Evolutionary conservation across 306 rosid genomes (phyloP).

Genomic region (Dalbergia cochinchinensis): DNA sequence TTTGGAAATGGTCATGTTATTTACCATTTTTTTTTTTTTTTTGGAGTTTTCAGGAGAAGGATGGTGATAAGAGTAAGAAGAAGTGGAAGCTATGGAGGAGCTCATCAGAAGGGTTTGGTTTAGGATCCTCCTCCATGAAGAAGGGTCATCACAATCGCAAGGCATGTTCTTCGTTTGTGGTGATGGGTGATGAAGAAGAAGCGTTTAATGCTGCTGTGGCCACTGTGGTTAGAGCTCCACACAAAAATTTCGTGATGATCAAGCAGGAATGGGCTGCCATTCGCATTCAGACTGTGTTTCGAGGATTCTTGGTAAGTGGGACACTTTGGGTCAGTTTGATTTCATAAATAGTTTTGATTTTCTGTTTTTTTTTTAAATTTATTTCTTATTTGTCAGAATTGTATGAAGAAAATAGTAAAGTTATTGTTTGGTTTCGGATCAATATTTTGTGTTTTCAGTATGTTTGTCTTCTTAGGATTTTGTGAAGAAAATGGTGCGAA

Average conservation of each 20-base stretch:
- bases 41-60: conserved; percentile 55
- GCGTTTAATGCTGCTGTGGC: conserved; percentile 78
- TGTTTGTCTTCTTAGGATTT: too few relatives aligned
- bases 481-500: too few relatives aligned
- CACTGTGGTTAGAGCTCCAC: conserved; percentile 74
- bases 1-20: conserved; percentile 17
- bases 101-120: conserved; percentile 65
- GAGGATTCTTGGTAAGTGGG: conserved; percentile 71
- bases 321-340: background rate
- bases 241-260: conserved; percentile 67
- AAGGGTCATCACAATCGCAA: conserved; percentile 46
- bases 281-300: conserved; percentile 80
- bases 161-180: conserved; percentile 46
- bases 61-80: conserved; percentile 69
- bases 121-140: conserved; percentile 55
- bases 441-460: too few relatives aligned
- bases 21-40: background rate
- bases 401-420: too few relatives aligned
- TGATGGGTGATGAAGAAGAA: conserved; percentile 49
- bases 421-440: too few relatives aligned
- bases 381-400: too few relatives aligned
- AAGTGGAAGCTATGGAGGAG: conserved; percentile 91
- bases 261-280: conserved; percentile 86
- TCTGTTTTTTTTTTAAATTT: background rate
- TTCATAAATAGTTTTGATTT: too few relatives aligned